Percentiles rank a stretch among this genome's conserved stretches.
Evolutionary conservation across 169 alveolate species (phyloP).

Genomic region (Plasmodium reichenowi): DNA sequence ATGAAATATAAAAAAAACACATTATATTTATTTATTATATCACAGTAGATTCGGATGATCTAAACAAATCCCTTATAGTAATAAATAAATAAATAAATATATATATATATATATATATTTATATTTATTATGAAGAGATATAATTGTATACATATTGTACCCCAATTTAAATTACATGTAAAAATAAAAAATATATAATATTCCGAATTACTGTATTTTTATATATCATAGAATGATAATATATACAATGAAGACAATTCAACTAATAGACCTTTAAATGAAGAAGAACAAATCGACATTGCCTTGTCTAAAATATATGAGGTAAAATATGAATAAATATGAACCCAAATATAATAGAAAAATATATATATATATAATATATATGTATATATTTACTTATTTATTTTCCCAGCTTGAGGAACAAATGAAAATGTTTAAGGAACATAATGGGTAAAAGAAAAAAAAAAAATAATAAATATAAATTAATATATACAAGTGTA

Average conservation of each 20-base stretch:
- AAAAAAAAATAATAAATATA: neutral
- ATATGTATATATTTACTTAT: neutral
- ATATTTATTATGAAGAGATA: no score
- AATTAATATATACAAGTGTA: neutral
- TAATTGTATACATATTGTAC: no score
- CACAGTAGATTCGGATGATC: slow-evolving; percentile 19
- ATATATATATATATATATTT: no score
- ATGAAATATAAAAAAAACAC: no score
- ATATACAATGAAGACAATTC: neutral
- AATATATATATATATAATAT: neutral
- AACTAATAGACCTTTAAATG: slow-evolving; percentile 14
- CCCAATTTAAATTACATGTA: no score
- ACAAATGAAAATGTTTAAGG: slow-evolving; percentile 29
- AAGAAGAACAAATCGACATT: slow-evolving; percentile 46
- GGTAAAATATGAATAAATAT: slow-evolving; percentile 7
- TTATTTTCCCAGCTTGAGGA: slow-evolving; percentile 29
- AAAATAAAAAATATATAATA: no score
- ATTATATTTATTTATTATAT: slow-evolving; percentile 4
- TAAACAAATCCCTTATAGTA: slow-evolving; percentile 17
- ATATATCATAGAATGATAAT: slow-evolving; percentile 17
- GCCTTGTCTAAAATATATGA: slow-evolving; percentile 47
- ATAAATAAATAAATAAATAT: slow-evolving; percentile 14
- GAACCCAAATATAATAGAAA: neutral
- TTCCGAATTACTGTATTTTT: no score
- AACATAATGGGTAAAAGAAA: slow-evolving; percentile 18